Conservation (phyloP, 169 alveolate species). For the Cryptosporidium canis region DNA sequence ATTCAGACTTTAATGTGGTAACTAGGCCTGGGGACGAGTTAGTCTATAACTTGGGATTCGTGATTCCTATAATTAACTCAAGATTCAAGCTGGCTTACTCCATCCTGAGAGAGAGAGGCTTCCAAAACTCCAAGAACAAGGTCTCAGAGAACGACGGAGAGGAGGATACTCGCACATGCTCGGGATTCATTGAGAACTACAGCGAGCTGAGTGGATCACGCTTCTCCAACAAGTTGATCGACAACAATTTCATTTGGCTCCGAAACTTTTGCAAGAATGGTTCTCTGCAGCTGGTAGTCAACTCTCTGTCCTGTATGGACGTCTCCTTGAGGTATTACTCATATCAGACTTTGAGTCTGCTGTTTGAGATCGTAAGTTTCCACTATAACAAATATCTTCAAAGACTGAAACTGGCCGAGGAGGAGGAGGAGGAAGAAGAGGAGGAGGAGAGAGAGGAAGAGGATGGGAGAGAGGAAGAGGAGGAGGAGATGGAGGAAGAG, state of each 20-base stretch:
- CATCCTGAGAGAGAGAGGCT: slow-evolving; percentile 53
- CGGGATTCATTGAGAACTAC: slow-evolving; percentile 29
- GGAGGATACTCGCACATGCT: slow-evolving; percentile 10
- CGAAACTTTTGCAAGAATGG: slow-evolving; percentile 57
- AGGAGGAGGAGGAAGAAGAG: background rate
- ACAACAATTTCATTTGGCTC: slow-evolving; percentile 36
- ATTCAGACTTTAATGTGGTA: background rate
- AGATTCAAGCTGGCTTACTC: slow-evolving; percentile 61
- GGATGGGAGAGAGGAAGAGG: background rate
- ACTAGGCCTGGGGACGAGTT: background rate
- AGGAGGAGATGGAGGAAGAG: background rate
- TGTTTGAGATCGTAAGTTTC: slow-evolving; percentile 18
- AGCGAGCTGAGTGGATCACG: background rate
- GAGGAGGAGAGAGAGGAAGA: background rate
- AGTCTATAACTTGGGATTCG: slow-evolving; percentile 32
- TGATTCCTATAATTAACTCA: slow-evolving; percentile 46
- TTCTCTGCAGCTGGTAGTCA: slow-evolving; percentile 13
- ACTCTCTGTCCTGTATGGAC: slow-evolving; percentile 26
- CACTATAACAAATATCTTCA: slow-evolving; percentile 16
- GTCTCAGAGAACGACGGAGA: background rate
- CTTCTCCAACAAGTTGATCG: slow-evolving; percentile 9
- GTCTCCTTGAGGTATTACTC: slow-evolving; percentile 29
- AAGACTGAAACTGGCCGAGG: background rate
- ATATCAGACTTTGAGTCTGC: slow-evolving; percentile 19
- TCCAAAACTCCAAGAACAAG: slow-evolving; percentile 33